Evolutionary conservation across 306 rosid species (phyloP).

Genomic region (Chamaecrista fasciculata): DNA sequence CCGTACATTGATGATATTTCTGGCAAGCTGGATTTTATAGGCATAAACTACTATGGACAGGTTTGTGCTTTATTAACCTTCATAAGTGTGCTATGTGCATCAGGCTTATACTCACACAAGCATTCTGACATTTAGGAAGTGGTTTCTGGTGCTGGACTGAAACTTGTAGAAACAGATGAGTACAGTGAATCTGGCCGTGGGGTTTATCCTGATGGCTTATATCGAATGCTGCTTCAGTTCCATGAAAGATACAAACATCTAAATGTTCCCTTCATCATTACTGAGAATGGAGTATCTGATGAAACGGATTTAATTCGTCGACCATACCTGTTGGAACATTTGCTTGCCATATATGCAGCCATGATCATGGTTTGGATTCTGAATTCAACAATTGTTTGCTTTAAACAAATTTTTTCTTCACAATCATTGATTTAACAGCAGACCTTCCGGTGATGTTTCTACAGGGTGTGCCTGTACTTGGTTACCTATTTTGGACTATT

Average conservation of each 20-base stretch:
- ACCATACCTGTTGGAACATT: slow-evolving; percentile 84
- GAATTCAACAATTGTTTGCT: slow-evolving; percentile 13
- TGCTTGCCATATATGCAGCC: slow-evolving; percentile 84
- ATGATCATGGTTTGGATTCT: slow-evolving; percentile 61
- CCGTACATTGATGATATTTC: slow-evolving; percentile 79
- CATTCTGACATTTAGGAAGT: slow-evolving; percentile 58
- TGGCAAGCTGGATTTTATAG: slow-evolving; percentile 78
- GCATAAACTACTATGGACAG: slow-evolving; percentile 97
- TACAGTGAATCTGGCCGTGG: slow-evolving; percentile 99
- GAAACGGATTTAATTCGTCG: slow-evolving; percentile 87
- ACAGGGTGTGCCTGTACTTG: slow-evolving; percentile 77
- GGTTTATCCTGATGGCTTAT: slow-evolving; percentile 96
- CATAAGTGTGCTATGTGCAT: slow-evolving; percentile 5
- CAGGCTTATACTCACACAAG: slow-evolving; percentile 16
- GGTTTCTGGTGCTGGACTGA: slow-evolving; percentile 75
- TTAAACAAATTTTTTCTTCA: slow-evolving; percentile 16
- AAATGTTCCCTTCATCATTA: slow-evolving; percentile 70
- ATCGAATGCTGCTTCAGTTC: slow-evolving; percentile 83
- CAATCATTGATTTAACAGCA: slow-evolving; percentile 14
- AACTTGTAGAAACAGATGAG: slow-evolving; percentile 86
- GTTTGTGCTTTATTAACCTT: slow-evolving; percentile 44
- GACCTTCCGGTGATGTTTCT: slow-evolving; percentile 29
- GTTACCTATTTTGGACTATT: slow-evolving; percentile 85
- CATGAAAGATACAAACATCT: slow-evolving; percentile 91
- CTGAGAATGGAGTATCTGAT: slow-evolving; percentile 92